These are phyloP conservation scores for Diplodia sapinea DNA, from an alignment of 2,329 filamentous ascomycete genomes.

Conservation along the genomic window DNA sequence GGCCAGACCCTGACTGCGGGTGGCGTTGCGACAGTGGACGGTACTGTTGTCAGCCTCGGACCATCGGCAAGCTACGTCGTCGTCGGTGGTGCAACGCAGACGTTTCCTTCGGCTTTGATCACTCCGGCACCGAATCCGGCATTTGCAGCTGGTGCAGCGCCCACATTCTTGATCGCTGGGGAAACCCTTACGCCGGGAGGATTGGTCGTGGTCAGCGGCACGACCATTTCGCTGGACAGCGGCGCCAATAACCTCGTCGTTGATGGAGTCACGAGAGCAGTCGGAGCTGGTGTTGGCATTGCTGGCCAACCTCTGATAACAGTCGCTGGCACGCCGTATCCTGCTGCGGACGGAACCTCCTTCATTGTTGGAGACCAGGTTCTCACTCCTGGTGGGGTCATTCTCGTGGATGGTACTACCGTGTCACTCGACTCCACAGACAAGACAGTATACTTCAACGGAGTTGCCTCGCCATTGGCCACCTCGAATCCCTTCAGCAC, in stretches of 20 bases:
- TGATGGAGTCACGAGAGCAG: constrained; percentile 35
- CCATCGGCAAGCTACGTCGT: constrained; percentile 49
- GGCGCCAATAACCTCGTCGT: constrained; percentile 37
- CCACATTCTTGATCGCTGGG: constrained; percentile 33
- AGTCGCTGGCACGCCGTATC: constrained; percentile 34
- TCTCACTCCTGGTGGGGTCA: constrained; percentile 40
- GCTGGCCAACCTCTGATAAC: constrained; percentile 17
- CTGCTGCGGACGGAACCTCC: constrained; percentile 29
- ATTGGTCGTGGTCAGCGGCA: constrained; percentile 35
- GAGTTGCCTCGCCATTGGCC: constrained; percentile 30
- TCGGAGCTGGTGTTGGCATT: constrained; percentile 24
- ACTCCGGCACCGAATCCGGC: constrained; percentile 34
- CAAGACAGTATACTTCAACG: constrained; percentile 31
- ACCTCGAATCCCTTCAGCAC: constrained; percentile 28
- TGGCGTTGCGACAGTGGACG: constrained; percentile 47
- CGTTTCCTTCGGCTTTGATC: constrained; percentile 37
- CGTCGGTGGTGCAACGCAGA: constrained; percentile 47
- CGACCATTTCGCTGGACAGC: constrained; percentile 37
- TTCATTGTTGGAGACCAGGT: constrained; percentile 35
- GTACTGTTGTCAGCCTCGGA: constrained; percentile 50
- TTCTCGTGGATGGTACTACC: constrained; percentile 33
- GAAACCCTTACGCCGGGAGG: constrained; percentile 37
- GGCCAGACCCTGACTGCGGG: constrained; percentile 48
- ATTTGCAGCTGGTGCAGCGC: constrained; percentile 38
- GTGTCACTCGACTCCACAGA: constrained; percentile 33